phyloP scores from a whole-genome alignment of 2,329 filamentous ascomycete species.

The Monosporascus sp. region DNA sequence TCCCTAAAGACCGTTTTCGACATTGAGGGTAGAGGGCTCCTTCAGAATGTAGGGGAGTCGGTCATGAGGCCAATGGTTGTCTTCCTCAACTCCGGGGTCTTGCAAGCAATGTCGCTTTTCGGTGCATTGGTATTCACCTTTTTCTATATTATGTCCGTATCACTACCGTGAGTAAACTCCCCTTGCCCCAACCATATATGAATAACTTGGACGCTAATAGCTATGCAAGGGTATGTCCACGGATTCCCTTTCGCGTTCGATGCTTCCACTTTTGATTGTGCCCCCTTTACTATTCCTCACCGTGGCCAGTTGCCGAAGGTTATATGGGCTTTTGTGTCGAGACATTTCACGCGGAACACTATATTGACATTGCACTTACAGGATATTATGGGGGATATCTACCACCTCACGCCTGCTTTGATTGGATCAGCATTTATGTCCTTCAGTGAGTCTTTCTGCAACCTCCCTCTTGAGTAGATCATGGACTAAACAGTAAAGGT shows the following conservation, averaged over 20 bases:
- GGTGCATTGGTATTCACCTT: conserved; percentile 45
- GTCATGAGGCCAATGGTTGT: conserved; percentile 42
- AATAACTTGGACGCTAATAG: too few relatives aligned
- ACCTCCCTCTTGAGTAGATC: too few relatives aligned
- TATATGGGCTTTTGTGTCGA: too few relatives aligned
- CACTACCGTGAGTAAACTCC: conserved; percentile 31
- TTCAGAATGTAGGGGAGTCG: conserved; percentile 32
- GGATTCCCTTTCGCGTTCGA: too few relatives aligned
- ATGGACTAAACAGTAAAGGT: conserved; percentile 28
- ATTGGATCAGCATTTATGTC: conserved; percentile 49
- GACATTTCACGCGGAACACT: too few relatives aligned
- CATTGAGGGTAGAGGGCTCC: conserved; percentile 14
- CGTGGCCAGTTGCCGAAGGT: too few relatives aligned
- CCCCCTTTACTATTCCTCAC: too few relatives aligned
- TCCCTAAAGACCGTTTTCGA: conserved; percentile 28
- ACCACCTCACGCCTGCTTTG: conserved; percentile 43
- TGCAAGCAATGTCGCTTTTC: conserved; percentile 43
- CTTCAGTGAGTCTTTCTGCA: conserved; percentile 40
- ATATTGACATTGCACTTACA: not conserved
- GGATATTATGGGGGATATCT: conserved; percentile 41
- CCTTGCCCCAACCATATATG: not conserved
- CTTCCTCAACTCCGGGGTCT: conserved; percentile 44
- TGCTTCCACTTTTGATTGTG: too few relatives aligned
- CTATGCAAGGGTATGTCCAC: not conserved
- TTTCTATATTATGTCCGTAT: conserved; percentile 50